Base-by-base conservation (phyloP, 2,329 filamentous ascomycete species). In the Tolypocladium pustulatum region DNA sequence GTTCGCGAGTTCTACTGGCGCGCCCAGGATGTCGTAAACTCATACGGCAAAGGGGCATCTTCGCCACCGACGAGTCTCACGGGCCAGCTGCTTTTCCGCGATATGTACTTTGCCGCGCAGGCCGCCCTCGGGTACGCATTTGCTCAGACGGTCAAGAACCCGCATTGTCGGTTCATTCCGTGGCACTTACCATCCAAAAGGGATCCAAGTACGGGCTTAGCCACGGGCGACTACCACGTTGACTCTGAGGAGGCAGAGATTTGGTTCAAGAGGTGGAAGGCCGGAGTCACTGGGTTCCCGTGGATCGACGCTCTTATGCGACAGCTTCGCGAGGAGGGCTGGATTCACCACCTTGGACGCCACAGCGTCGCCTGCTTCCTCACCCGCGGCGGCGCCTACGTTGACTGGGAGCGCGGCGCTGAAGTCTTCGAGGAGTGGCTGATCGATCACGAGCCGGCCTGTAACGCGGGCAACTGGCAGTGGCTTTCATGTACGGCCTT, bases 101-200 rank as follows among this genome's bases (percentile, higher is more conserved):
- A 92, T 68, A 92, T 92, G 89, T 92, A 91, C 71, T 91, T 92
- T 65, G 88, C 82, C 17, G 88, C 88, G 0, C 88, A 92, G 68
- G 87, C 88, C 0, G 79, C 82, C 0, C 73, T 91, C 1, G 88
- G 88, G 0, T 76, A 80, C 37, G 65, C 75, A 0, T 91, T 90
- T 64, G 77, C 74, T 1, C 87, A 89, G 65, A 86, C 86, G 0
- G 75, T 81, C 55, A 81, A 81, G 40, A 92, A 92, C 65, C 70
- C 78, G 0, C 74, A 86, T 62, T 87, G 83, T 43, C 80, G 88
- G n/a, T 91, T 91, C 70, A 82, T 92, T 17, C 88, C 88, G 4
- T 92, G 89, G 89, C 87, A 91, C 66, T 73, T 92, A 1, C 88
- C 85, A 0, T 86, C 84, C 2, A 84, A 83, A 62, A 63, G 81